Evolutionary conservation across 176 grass and related monocot species (phyloP), one percentile per base, ranked within the genome.

Genomic region (Leersia perrieri): DNA sequence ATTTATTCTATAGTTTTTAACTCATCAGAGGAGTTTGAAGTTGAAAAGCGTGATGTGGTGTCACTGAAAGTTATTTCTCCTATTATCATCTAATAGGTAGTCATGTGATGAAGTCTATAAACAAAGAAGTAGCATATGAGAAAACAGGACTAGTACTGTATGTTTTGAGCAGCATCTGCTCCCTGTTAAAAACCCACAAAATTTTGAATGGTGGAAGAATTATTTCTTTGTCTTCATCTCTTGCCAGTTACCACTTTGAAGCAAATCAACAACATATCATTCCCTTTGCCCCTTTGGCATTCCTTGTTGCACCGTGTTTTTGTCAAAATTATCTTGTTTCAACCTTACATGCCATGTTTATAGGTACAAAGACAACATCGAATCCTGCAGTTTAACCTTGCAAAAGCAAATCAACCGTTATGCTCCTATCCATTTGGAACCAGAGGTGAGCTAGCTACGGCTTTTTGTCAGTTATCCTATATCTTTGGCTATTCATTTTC

Each of bases 381-480:
- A 92, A 27, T 86, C 81, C 30, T 88, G 81, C 11, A 89, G 88
- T 78, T 77, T 94, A 83, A 89, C 40, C 20, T 85, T 98, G 80
- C 92, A 98, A 89, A 94, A 98, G 65, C 72, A 94, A 87, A 91
- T 94, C 55, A 87, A 55, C 44, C 86, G 83, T 80, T 98, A 98
- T 84, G 80, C 90, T 82, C 85, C 90, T 41, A 89, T 98, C 33
- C 73, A 89, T 85, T 73, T 98, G 92, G 88, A 92, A 66, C 92
- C 88, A 75, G 90, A 92, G 84, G 92, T 89, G 87, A 69, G 63
- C 29, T 70, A 7, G 20, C 18, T n/a, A 9, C 22, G 20, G 20
- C 22, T 77, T 49, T 64, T n/a, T 82, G 66, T 75, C 35, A 29
- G 41, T 33, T 51, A 51, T 80, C 68, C 3, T 83, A 3, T 67